Evolutionary conservation across 2,329 filamentous ascomycete genomes (phyloP).

Genomic region (Dothideomycetes sp.): DNA sequence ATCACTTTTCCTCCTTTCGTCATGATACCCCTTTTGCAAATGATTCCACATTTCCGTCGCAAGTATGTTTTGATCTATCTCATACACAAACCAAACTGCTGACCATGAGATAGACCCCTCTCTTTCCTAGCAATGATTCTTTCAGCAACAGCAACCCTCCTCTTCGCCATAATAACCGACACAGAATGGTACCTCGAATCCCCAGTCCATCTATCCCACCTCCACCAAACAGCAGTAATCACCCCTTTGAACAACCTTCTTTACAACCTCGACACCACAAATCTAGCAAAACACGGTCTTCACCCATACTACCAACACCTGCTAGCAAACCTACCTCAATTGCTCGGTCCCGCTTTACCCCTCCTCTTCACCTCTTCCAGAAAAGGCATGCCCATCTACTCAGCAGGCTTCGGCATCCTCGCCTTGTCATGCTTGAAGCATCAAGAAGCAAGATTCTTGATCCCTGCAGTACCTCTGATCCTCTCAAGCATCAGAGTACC

Average conservation of each 20-base stretch:
- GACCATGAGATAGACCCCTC: slow-evolving; percentile 36
- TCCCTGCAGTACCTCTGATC: slow-evolving; percentile 68
- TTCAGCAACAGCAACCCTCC: slow-evolving; percentile 61
- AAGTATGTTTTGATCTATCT: slow-evolving; percentile 48
- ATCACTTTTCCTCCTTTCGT: slow-evolving; percentile 96
- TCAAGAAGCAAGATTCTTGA: slow-evolving; percentile 69
- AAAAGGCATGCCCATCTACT: slow-evolving; percentile 55
- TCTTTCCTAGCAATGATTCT: slow-evolving; percentile 54
- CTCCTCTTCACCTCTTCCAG: slow-evolving; percentile 41
- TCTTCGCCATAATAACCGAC: slow-evolving; percentile 67
- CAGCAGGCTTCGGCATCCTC: slow-evolving; percentile 62
- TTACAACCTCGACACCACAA: slow-evolving; percentile 41
- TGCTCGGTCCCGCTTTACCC: slow-evolving; percentile 43
- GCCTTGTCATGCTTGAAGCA: slow-evolving; percentile 68
- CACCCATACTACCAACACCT: slow-evolving; percentile 46
- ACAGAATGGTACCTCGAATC: slow-evolving; percentile 67
- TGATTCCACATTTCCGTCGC: slow-evolving; percentile 76
- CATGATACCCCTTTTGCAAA: slow-evolving; percentile 68
- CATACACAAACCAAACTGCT: slow-evolving; percentile 7
- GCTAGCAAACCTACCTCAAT: slow-evolving; percentile 42
- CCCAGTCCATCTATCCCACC: slow-evolving; percentile 54
- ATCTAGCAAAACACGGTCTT: slow-evolving; percentile 44
- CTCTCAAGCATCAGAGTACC: slow-evolving; percentile 64
- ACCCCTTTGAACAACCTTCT: slow-evolving; percentile 45
- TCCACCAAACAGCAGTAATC: slow-evolving; percentile 47